phyloP scores from a whole-genome alignment of 805 yeast species.

The Suhomyces prunicola region DNA sequence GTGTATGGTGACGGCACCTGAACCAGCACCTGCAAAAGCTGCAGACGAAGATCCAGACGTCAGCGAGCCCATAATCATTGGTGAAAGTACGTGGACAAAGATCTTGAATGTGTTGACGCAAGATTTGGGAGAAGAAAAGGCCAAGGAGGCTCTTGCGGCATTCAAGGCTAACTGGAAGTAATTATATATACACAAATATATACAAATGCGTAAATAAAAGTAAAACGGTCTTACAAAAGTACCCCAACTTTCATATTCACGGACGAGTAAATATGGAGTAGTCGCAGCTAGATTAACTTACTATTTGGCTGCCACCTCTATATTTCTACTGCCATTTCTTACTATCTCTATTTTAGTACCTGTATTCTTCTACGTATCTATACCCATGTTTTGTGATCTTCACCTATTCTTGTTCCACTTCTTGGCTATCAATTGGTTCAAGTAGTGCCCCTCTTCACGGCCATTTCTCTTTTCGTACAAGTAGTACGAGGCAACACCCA shows the following conservation, averaged over 20 bases:
- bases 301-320: too few species aligned
- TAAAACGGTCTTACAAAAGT: too few species aligned
- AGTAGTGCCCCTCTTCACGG: constrained; percentile 56
- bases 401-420: constrained; percentile 2
- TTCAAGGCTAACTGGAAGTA: constrained; percentile 7
- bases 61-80: constrained; percentile 6
- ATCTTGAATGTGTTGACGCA: constrained; percentile 15
- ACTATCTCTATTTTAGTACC: neutral
- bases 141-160: constrained; percentile 13
- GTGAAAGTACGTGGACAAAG: constrained; percentile 17
- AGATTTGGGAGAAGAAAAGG: constrained; percentile 19
- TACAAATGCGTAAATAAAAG: neutral
- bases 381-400: neutral
- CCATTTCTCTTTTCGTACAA: constrained; percentile 58
- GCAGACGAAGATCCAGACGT: constrained; percentile 9
- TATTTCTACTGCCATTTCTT: neutral
- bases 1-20: constrained; percentile 1
- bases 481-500: constrained; percentile 64
- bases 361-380: neutral
- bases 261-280: too few species aligned
- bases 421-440: constrained; percentile 50
- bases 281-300: neutral
- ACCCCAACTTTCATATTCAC: too few species aligned
- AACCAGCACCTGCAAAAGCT: neutral
- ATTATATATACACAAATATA: neutral